Base-by-base conservation (phyloP, 768 basidiomycete species). In the Polyporus arcularius region DNA sequence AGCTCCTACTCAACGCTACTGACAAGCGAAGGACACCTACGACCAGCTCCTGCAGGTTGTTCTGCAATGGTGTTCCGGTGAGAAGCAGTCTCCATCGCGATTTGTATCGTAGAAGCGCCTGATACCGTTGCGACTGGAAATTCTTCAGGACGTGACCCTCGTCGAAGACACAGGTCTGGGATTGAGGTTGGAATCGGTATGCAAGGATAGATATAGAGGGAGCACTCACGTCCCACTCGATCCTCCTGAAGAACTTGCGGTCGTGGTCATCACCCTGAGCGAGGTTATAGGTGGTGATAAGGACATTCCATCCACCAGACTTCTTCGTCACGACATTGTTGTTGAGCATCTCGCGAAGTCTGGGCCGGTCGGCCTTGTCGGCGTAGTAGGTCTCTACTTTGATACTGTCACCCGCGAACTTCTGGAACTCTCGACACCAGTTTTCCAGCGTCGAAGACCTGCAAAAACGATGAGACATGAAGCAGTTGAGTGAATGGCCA, bases 91-190 rank as follows among this genome's bases (percentile, higher is more conserved):
- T 82, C 96, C 97, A 99, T 45, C 83, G 84, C 1, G 93, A 90
- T 16, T 87, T 84, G 70, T 93, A 92, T 70, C 87, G 89, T 66
- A 98, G 78, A 14, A 99, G 76, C 10, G 92, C 85, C 70, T 91
- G 88, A 72, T 99, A 98, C 21, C 96, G 90, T 68, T 97, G 94
- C n/a, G 94, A 96, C 65, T 96, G 90, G 74, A 92, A 96, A 71
- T 98, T 99, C 79, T 99, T 99, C 63, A 99, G 79, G 53, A 95
- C 87, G 71, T 99, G 97, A 2, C 97, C 97, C 73, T 99, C 97
- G 69, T 99, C 97, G 68, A 92, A 98, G 50, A 98, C 87, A 67
- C 92, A 94, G 35, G 87, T 90, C 96, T 98, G 66, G 30, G 35
- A 7, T 35, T 31, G 21, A 18, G 8, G 3, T 9, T 38, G 9